phyloP scores from a whole-genome alignment of 2,329 filamentous ascomycete species.

The Coniochaeta prunicola region DNA sequence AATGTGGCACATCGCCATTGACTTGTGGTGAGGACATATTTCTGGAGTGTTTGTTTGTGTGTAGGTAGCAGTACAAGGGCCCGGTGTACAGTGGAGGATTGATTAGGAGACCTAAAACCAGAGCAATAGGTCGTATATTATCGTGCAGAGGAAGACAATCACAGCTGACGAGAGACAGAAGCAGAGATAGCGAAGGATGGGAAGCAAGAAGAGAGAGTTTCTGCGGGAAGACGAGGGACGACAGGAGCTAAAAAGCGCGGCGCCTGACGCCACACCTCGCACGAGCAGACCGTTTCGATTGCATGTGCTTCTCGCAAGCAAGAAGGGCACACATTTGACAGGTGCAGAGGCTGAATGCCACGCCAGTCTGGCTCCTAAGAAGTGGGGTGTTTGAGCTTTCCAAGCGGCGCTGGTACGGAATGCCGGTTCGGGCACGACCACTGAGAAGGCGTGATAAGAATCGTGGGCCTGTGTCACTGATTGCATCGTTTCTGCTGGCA shows the following conservation, averaged over 20 bases:
- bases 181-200: not conserved
- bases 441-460: not conserved
- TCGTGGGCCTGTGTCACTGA: not conserved
- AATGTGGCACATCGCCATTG: slow-evolving; percentile 42
- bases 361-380: not conserved
- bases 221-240: not conserved
- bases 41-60: slow-evolving; percentile 3
- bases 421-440: not conserved
- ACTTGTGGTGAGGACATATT: slow-evolving; percentile 33
- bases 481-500: not conserved
- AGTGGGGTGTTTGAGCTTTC: not conserved
- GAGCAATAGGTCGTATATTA: not conserved
- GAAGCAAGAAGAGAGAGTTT: not conserved
- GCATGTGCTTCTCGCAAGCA: not conserved
- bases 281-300: not conserved
- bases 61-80: slow-evolving; percentile 4
- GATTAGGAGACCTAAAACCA: not conserved
- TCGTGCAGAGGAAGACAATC: not conserved
- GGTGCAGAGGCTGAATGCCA: not conserved
- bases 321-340: not conserved
- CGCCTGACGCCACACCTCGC: not conserved
- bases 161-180: not conserved
- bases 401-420: not conserved
- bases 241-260: not conserved
- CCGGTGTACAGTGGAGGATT: not conserved